Evolutionary conservation across 257 asterid genomes (phyloP).

Genomic region (Anisodus tanguticus): DNA sequence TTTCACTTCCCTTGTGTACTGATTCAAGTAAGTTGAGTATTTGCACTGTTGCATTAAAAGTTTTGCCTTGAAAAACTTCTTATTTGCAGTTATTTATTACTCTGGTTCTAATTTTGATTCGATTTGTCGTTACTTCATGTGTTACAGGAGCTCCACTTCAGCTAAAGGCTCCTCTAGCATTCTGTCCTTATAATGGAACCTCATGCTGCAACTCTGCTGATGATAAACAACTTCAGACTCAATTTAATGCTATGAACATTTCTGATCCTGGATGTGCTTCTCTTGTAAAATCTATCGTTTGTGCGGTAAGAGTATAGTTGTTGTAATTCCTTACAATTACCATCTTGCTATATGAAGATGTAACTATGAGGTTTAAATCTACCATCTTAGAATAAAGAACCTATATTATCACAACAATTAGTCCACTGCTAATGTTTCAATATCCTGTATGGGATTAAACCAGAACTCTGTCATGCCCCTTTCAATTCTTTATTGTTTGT

Average conservation of each 20-base stretch:
- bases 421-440: not conserved
- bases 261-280: slow-evolving; percentile 77
- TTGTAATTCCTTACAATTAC: not conserved
- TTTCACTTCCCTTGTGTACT: slow-evolving; percentile 30
- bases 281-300: slow-evolving; percentile 65
- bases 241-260: slow-evolving; percentile 60
- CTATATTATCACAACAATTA: not conserved
- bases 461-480: not conserved
- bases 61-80: not conserved
- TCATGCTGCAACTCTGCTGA: slow-evolving; percentile 70
- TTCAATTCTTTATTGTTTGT: not conserved
- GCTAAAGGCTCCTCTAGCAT: slow-evolving; percentile 49
- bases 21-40: slow-evolving; percentile 25
- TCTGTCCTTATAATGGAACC: slow-evolving; percentile 74
- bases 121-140: slow-evolving; percentile 25
- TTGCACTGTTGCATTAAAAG: not conserved
- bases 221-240: slow-evolving; percentile 56
- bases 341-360: not conserved
- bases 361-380: slow-evolving; percentile 12
- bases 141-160: slow-evolving; percentile 65
- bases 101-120: not conserved
- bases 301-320: slow-evolving; percentile 58
- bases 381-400: not conserved
- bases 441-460: not conserved
- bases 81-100: not conserved